Conservation (phyloP, 179 eudicot genomes). For the Dionaea muscipula region DNA sequence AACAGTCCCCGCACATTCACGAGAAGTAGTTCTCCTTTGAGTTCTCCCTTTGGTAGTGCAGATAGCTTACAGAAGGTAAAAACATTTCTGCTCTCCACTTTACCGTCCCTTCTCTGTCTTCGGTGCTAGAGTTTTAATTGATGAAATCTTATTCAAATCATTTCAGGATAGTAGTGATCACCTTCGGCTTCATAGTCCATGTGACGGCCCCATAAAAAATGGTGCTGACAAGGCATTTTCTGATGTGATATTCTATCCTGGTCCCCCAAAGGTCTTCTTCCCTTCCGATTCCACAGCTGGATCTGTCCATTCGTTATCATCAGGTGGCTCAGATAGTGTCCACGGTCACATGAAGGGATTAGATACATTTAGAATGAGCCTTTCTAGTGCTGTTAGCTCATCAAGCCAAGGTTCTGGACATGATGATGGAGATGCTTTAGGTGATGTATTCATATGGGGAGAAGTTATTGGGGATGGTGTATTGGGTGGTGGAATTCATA, state of each 20-base stretch:
- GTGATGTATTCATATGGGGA: slow-evolving; percentile 97
- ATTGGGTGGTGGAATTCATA: slow-evolving; percentile 75
- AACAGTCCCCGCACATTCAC: slow-evolving; percentile 94
- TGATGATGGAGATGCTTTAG: slow-evolving; percentile 90
- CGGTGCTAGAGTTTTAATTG: slow-evolving; percentile 4
- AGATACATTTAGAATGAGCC: slow-evolving; percentile 85
- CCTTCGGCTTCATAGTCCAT: slow-evolving; percentile 73
- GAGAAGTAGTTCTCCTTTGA: slow-evolving; percentile 75
- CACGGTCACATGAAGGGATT: slow-evolving; percentile 68
- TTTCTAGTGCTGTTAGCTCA: slow-evolving; percentile 97
- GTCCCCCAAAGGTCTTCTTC: slow-evolving; percentile 65
- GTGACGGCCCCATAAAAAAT: slow-evolving; percentile 78
- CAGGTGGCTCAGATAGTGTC: slow-evolving; percentile 73
- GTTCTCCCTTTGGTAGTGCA: slow-evolving; percentile 68
- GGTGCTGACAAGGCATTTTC: slow-evolving; percentile 69
- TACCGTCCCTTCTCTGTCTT: background rate
- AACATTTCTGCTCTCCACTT: slow-evolving; percentile 4
- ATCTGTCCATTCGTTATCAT: slow-evolving; percentile 76
- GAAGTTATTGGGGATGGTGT: slow-evolving; percentile 86
- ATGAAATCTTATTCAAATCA: slow-evolving; percentile 8
- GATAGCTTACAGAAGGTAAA: slow-evolving; percentile 71
- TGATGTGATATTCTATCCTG: slow-evolving; percentile 55
- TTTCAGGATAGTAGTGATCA: slow-evolving; percentile 73
- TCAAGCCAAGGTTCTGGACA: slow-evolving; percentile 98
- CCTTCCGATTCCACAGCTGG: slow-evolving; percentile 55